A percentile compares a stretch with the other conserved stretches of the same genome.
Conservation (phyloP, 768 basidiomycete genomes). For the Hemileccinum rubropunctum region DNA sequence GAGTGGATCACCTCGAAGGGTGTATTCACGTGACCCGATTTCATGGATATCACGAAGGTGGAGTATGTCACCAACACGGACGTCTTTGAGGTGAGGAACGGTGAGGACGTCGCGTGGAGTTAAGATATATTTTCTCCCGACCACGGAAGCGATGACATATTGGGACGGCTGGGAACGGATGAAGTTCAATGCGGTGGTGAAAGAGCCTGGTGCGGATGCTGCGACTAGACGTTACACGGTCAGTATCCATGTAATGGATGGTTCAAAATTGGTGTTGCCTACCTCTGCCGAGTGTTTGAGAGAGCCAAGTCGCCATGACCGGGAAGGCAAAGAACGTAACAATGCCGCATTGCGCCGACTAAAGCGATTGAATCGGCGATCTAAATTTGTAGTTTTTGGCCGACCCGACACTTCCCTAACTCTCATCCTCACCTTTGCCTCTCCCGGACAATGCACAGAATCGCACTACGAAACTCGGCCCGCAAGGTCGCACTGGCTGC, state of each 20-base stretch:
- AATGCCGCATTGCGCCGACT: conserved; percentile 7
- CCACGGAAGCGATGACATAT: conserved; percentile 88
- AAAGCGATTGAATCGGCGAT: conserved; percentile 30
- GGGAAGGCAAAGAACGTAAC: conserved; percentile 3
- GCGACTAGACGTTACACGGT: conserved; percentile 14
- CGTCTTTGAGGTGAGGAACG: conserved; percentile 84
- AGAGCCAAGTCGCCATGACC: conserved; percentile 27
- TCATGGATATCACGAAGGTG: conserved; percentile 86
- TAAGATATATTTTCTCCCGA: conserved; percentile 85
- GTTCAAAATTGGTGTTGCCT: not conserved
- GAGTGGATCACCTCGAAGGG: conserved; percentile 74
- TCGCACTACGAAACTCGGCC: conserved; percentile 81
- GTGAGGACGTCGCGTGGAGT: conserved; percentile 91
- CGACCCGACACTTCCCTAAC: conserved; percentile 35
- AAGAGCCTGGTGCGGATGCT: conserved; percentile 36
- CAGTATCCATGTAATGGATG: not conserved
- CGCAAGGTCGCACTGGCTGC: conserved; percentile 74
- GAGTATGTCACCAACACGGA: conserved; percentile 82
- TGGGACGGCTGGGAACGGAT: conserved; percentile 90
- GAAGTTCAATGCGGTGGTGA: conserved; percentile 68
- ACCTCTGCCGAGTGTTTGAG: conserved; percentile 25
- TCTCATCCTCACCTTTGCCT: conserved; percentile 46
- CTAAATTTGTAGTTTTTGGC: conserved; percentile 31
- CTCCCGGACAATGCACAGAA: conserved; percentile 69
- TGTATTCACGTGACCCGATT: conserved; percentile 93